phyloP scores from a whole-genome alignment of 768 basidiomycete species.

The Lactifluus piperatus region DNA sequence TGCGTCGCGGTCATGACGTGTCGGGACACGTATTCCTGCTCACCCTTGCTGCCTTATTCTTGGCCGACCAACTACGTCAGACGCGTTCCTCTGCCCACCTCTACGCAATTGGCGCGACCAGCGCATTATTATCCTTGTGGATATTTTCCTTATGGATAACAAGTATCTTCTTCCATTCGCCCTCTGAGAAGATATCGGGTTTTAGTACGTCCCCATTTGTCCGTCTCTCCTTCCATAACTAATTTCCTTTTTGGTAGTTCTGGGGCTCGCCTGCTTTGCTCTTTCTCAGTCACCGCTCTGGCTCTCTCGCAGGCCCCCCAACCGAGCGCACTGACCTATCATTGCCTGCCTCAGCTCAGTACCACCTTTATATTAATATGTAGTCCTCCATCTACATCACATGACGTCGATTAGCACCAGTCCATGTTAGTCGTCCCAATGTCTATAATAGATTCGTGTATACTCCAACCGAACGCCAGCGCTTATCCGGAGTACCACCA shows the following conservation, averaged over 20 bases:
- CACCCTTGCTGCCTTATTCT: conserved; percentile 67
- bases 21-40: conserved; percentile 92
- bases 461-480: not conserved
- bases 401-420: not conserved
- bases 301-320: not conserved
- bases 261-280: conserved; percentile 31
- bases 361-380: not conserved
- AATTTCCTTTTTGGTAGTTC: conserved; percentile 24
- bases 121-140: conserved; percentile 52
- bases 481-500: conserved; percentile 12
- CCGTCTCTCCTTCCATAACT: not conserved
- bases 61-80: conserved; percentile 63
- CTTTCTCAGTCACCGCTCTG: conserved; percentile 26
- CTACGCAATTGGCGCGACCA: conserved; percentile 38
- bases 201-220: conserved; percentile 46
- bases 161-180: conserved; percentile 85
- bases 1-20: conserved; percentile 82
- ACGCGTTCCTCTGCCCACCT: conserved; percentile 39
- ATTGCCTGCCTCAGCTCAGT: no score
- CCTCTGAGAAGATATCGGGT: conserved; percentile 80
- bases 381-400: not conserved
- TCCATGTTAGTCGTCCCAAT: not conserved
- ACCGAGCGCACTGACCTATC: not conserved
- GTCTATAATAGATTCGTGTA: not conserved
- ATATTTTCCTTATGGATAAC: conserved; percentile 72